Conservation (phyloP, 306 rosid genomes). For the Trichosanthes cucumerina region DNA sequence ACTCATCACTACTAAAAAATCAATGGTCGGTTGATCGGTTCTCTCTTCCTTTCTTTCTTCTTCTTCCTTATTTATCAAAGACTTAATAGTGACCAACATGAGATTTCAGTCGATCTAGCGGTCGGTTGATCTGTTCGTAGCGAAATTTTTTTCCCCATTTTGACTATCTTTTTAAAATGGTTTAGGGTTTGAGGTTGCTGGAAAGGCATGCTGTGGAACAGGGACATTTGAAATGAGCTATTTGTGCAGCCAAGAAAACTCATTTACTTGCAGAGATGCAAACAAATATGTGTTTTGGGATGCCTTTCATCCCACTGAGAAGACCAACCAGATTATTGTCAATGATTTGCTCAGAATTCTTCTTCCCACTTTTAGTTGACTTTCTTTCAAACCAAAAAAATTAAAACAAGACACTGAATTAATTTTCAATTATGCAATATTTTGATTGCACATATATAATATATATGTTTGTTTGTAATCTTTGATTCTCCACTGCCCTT, state of each 20-base stretch:
- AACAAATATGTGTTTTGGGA: constrained; percentile 59
- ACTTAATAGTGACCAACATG: neutral
- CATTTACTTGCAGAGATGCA: constrained; percentile 68
- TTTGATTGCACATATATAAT: neutral
- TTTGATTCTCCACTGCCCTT: neutral
- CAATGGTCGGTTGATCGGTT: no score
- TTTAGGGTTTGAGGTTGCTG: constrained; percentile 54
- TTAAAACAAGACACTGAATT: neutral
- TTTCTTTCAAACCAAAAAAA: neutral
- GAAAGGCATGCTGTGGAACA: constrained; percentile 73
- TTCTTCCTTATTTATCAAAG: neutral
- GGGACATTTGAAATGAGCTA: constrained; percentile 91
- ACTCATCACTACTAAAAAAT: no score
- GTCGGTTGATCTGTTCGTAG: neutral
- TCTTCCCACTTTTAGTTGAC: neutral
- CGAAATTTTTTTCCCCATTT: no score
- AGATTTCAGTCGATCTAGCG: no score
- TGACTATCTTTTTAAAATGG: neutral
- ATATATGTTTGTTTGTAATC: neutral
- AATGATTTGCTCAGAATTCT: constrained; percentile 13
- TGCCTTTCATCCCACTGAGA: constrained; percentile 45
- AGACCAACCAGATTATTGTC: constrained; percentile 31
- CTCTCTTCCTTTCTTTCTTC: neutral
- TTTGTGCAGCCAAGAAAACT: constrained; percentile 43
- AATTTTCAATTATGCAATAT: neutral